Conservation (phyloP, 1,284 basidiomycete species). For the Puccinia triticina region DNA sequence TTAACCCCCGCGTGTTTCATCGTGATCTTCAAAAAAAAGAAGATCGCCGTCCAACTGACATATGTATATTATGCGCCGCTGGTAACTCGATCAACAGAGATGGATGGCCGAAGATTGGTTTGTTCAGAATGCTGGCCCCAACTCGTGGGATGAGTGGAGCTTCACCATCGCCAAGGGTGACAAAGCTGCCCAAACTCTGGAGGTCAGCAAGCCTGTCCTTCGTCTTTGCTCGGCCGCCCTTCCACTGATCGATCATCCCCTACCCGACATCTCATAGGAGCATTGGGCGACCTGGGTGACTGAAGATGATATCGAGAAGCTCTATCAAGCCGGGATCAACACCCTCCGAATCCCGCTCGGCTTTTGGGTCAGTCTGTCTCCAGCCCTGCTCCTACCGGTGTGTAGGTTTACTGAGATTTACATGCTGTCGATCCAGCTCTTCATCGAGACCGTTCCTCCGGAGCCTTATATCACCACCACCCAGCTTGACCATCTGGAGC, state of each 20-base stretch:
- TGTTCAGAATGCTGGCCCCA: slow-evolving; percentile 57
- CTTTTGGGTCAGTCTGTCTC: slow-evolving; percentile 45
- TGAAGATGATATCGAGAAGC: slow-evolving; percentile 60
- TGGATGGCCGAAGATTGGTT: slow-evolving; percentile 63
- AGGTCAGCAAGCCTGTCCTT: background rate
- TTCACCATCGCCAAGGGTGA: slow-evolving; percentile 58
- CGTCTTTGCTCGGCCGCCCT: background rate
- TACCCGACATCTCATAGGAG: slow-evolving; percentile 53
- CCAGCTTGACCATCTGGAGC: slow-evolving; percentile 55
- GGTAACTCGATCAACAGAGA: slow-evolving; percentile 55
- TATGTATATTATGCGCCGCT: background rate
- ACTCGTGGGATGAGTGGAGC: slow-evolving; percentile 61
- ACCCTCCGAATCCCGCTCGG: slow-evolving; percentile 31
- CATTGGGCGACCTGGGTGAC: slow-evolving; percentile 61
- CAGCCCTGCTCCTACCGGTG: slow-evolving; percentile 55
- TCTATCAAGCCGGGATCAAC: slow-evolving; percentile 54
- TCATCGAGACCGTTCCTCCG: slow-evolving; percentile 29
- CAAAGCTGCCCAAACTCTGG: slow-evolving; percentile 42
- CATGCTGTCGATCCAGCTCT: background rate
- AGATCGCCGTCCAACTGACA: background rate
- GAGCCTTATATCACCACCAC: slow-evolving; percentile 57
- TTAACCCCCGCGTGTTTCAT: background rate
- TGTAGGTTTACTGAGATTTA: slow-evolving; percentile 53
- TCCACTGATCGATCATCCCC: background rate
- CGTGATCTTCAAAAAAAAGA: background rate